Evolutionary conservation across 805 yeast genomes (phyloP), one percentile per base, ranked within the genome.

Genomic region (Monosporozyma yasuniensis): DNA sequence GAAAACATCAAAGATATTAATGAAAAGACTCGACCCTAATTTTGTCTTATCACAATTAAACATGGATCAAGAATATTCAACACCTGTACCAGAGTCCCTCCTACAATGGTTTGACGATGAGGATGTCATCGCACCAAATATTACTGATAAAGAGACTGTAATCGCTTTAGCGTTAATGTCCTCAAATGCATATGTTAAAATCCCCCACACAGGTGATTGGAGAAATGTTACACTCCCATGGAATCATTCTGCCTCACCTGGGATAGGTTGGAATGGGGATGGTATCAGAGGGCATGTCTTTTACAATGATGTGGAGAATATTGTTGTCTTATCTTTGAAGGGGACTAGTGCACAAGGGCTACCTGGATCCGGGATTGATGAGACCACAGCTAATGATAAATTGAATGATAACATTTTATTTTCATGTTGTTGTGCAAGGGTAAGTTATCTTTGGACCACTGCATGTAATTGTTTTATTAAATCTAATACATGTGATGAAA

Each of bases 401-500:
- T 66, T 75, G 27, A 93, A 91, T 64, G 98, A 93, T 64, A 93
- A 93, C 61, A 62, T 91, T 50, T 68, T 93, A 34, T 93, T 93
- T 64, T 86, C 95, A 10, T 93, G 99, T 66, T 93, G 99, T 65
- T 93, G 99, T 69, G 98, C 96, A 0, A 75, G 97, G 37, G 84
- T 91, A 1, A 79, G 93, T 37, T 89, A 88, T 56, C 68, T 87
- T 67, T 93, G 98, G 99, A 80, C 84, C 7, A 85, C 97, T 0
- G 98, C 89, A 1, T 93, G 99, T 68, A 96, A 89, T 65, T 93
- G 99, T 64, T 91, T 84, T 61, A 78, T 81, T 53, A 79, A 78
- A 47, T 78, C 95, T 0, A 87, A 87, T 65, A 86, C 91, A 0
- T 93, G 99, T 68, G 83, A 89, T 66, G 93, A 88, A 66, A 77